Conservation (phyloP, 2,329 filamentous ascomycete species). For the Talaromyces atroroseus region DNA sequence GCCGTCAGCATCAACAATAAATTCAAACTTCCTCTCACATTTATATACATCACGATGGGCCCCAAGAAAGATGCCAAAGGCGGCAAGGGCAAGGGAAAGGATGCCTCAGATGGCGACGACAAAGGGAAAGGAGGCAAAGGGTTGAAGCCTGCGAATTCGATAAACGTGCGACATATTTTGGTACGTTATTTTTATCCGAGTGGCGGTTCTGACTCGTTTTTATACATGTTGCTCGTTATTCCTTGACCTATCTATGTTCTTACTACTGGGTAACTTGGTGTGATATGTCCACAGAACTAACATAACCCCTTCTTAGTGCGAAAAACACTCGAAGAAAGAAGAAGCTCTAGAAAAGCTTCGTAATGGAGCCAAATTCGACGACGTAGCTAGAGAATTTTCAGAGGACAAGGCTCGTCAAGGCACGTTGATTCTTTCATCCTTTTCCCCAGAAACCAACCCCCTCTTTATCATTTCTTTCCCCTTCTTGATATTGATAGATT, state of each 20-base stretch:
- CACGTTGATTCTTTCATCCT: conserved; percentile 17
- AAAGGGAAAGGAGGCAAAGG: conserved; percentile 31
- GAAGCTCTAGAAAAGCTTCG: conserved; percentile 57
- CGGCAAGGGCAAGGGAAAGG: conserved; percentile 39
- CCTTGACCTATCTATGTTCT: conserved; percentile 1
- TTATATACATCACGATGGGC: conserved; percentile 29
- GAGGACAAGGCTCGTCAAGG: conserved; percentile 61
- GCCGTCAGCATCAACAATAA: not conserved
- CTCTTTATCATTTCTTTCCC: not conserved
- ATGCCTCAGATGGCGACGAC: conserved; percentile 22
- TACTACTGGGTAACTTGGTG: not conserved
- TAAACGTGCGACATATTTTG: conserved; percentile 62
- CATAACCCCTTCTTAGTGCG: conserved; percentile 39
- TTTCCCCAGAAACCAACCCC: not conserved
- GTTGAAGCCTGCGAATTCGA: conserved; percentile 56
- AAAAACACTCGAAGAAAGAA: conserved; percentile 61
- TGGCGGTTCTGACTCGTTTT: not conserved
- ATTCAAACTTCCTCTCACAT: too few species aligned
- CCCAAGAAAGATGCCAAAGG: conserved; percentile 39
- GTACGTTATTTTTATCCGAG: conserved; percentile 26
- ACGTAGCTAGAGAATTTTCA: conserved; percentile 59
- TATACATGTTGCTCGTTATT: conserved; percentile 5
- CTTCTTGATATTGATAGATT: not conserved
- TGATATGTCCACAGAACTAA: not conserved
- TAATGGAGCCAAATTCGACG: conserved; percentile 58